Conservation (phyloP, 768 basidiomycete species). For the Plicaturopsis crispa region DNA sequence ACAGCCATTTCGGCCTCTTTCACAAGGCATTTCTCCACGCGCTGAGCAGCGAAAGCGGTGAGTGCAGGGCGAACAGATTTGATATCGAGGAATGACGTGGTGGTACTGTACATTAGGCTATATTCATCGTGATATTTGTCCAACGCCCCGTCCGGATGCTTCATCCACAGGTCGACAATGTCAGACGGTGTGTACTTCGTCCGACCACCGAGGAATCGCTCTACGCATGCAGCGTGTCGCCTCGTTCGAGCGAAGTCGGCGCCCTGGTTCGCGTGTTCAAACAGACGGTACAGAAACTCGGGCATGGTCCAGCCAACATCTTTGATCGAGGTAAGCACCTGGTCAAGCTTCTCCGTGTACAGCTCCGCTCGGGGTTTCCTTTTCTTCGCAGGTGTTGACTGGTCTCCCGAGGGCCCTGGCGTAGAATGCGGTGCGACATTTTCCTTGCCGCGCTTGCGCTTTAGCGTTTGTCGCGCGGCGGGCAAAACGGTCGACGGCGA, state of each 20-base stretch:
- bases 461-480: too few relatives aligned
- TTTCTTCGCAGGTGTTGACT: too few relatives aligned
- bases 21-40: conserved; percentile 10
- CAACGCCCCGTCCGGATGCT: conserved; percentile 2
- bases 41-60: conserved; percentile 22
- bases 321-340: conserved; percentile 1
- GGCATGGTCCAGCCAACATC: conserved; percentile 9
- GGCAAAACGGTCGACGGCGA: too few relatives aligned
- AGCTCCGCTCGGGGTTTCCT: too few relatives aligned
- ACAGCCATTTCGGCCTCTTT: conserved; percentile 13
- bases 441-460: not conserved
- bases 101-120: conserved; percentile 9
- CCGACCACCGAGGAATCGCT: conserved; percentile 3
- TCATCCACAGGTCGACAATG: conserved; percentile 8
- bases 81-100: conserved; percentile 11
- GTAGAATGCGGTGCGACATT: too few relatives aligned
- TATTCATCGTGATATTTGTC: not conserved
- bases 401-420: too few relatives aligned
- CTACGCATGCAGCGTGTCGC: not conserved
- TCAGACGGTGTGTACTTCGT: not conserved
- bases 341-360: conserved; percentile 10
- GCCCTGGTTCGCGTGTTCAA: conserved; percentile 3
- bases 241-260: not conserved
- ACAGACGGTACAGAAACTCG: conserved; percentile 7
- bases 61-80: conserved; percentile 16